These are phyloP conservation scores for Oryza glaberrima DNA, from an alignment of 176 grass and related monocot genomes.

Conservation along the genomic window DNA sequence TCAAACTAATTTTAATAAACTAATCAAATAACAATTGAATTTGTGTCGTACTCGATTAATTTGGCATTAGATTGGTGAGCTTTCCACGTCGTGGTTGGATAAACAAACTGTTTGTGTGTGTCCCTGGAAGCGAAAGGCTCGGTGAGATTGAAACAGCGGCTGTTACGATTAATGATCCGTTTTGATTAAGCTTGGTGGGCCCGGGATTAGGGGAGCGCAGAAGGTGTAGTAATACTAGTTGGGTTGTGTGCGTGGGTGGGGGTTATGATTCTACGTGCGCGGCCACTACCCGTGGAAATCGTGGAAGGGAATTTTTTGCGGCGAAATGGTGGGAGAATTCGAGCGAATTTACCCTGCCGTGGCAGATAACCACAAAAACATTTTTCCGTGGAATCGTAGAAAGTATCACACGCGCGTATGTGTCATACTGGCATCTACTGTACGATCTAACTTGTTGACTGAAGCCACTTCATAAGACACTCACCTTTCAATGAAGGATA, in stretches of 20 bases:
- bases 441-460: too few relatives aligned
- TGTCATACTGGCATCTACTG: too few relatives aligned
- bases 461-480: too few relatives aligned
- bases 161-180: neutral
- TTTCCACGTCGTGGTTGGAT: slow-evolving; percentile 45
- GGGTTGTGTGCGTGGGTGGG: neutral
- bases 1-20: neutral
- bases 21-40: slow-evolving; percentile 24
- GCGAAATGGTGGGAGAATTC: neutral
- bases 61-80: slow-evolving; percentile 37
- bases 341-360: neutral
- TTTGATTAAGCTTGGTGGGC: neutral
- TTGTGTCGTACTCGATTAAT: neutral
- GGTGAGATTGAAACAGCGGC: neutral
- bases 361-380: neutral
- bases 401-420: too few relatives aligned
- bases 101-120: neutral
- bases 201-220: neutral
- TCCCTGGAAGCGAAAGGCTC: neutral
- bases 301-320: neutral
- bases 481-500: too few relatives aligned
- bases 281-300: slow-evolving; percentile 3
- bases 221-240: neutral
- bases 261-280: slow-evolving; percentile 17
- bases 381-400: too few relatives aligned